phyloP scores from a whole-genome alignment of 129 eudicot species.

The Saussurea involucrata region DNA sequence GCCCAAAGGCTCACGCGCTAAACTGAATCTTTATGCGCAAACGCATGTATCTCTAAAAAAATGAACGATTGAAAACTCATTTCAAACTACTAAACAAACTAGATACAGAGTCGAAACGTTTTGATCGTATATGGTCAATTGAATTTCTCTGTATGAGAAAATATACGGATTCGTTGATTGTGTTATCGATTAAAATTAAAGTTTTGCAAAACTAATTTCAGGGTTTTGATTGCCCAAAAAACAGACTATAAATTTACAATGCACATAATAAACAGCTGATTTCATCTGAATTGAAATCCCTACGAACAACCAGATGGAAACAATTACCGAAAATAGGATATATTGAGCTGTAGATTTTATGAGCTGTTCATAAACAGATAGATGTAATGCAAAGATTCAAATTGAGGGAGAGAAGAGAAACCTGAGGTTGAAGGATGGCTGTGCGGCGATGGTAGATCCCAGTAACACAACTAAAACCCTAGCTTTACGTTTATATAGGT shows the following conservation, averaged over 20 bases:
- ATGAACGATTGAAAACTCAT: too few species aligned
- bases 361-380: not conserved
- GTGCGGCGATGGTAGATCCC: conserved; percentile 23
- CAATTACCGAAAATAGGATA: not conserved
- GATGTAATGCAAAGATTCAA: not conserved
- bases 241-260: not conserved
- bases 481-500: conserved; percentile 3
- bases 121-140: too few species aligned
- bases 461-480: conserved; percentile 32
- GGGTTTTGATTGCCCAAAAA: not conserved
- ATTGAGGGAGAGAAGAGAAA: not conserved
- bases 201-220: not conserved
- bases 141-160: not conserved
- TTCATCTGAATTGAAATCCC: not conserved
- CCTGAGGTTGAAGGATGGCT: conserved; percentile 13
- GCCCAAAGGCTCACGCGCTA: too few species aligned
- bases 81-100: too few species aligned
- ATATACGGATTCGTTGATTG: not conserved
- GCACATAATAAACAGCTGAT: not conserved
- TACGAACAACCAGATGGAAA: not conserved
- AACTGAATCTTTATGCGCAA: too few species aligned
- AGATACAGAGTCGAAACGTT: not conserved
- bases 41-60: too few species aligned
- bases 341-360: not conserved
- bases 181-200: not conserved